A percentile compares a stretch with the other conserved stretches of the same genome.
These are phyloP conservation scores for Pyrenochaeta sp. DNA, from an alignment of 2,329 filamentous ascomycete species.

Conservation along the genomic window DNA sequence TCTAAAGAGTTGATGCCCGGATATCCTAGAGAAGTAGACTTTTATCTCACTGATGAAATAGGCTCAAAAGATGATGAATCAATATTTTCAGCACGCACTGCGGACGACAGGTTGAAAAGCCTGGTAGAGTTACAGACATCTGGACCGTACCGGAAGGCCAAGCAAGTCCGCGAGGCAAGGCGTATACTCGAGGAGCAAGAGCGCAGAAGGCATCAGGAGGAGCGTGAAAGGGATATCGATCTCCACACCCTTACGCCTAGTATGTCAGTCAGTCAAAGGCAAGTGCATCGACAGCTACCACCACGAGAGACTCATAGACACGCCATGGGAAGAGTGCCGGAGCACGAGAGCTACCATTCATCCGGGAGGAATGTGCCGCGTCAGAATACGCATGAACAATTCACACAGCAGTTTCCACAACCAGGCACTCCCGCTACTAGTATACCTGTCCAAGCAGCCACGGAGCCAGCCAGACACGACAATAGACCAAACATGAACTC, in stretches of 20 bases:
- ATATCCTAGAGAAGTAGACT: background rate
- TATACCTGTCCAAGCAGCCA: background rate
- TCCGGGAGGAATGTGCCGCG: background rate
- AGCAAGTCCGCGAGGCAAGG: background rate
- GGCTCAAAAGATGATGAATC: background rate
- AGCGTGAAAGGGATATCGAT: background rate
- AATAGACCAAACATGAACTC: background rate
- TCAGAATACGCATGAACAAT: background rate
- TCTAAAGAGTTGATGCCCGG: background rate
- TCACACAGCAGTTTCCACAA: background rate
- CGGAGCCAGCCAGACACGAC: background rate
- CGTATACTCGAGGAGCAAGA: constrained; percentile 2
- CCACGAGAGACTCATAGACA: background rate
- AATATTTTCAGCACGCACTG: background rate
- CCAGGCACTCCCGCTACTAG: background rate
- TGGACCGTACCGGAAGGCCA: constrained; percentile 5
- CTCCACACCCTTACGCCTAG: background rate
- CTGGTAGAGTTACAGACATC: background rate
- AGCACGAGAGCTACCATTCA: background rate
- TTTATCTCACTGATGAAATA: background rate
- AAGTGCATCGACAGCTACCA: background rate
- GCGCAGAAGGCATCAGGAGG: background rate
- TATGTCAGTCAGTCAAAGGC: background rate
- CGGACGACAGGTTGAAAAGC: background rate
- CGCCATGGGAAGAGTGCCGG: background rate